Evolutionary conservation across 306 rosid genomes (phyloP).

Genomic region (Oemleria cerasiformis): DNA sequence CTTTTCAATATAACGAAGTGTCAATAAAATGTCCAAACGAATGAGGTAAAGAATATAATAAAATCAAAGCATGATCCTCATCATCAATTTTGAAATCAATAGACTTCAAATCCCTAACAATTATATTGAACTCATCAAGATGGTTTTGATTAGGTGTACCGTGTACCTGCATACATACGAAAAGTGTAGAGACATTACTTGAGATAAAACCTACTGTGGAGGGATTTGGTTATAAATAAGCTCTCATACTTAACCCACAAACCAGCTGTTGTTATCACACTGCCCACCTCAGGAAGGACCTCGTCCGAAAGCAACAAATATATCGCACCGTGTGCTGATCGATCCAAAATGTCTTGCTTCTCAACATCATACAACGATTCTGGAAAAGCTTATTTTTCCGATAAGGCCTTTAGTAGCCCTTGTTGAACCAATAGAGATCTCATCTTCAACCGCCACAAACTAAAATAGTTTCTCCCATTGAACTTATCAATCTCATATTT

Average conservation of each 20-base stretch:
- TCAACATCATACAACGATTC: background rate
- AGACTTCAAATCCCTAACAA: background rate
- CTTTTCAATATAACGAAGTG: background rate
- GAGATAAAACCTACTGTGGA: background rate
- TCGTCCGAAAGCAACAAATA: background rate
- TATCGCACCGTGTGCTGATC: background rate
- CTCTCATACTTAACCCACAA: background rate
- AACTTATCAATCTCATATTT: background rate
- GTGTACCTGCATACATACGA: background rate
- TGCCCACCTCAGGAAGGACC: background rate
- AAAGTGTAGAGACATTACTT: background rate
- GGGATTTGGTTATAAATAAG: background rate
- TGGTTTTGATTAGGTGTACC: background rate
- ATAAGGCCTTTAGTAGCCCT: background rate
- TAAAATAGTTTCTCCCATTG: background rate
- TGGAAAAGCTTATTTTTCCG: background rate
- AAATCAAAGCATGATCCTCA: background rate
- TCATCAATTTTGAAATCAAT: constrained; percentile 5
- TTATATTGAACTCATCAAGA: background rate
- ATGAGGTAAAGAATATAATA: background rate
- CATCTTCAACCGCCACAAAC: background rate
- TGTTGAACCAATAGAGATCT: background rate
- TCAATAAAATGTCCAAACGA: background rate
- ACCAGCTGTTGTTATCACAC: background rate
- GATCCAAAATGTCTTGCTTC: background rate